phyloP scores from a whole-genome alignment of 2,329 filamentous ascomycete genomes.

The Fusarium buxicola region DNA sequence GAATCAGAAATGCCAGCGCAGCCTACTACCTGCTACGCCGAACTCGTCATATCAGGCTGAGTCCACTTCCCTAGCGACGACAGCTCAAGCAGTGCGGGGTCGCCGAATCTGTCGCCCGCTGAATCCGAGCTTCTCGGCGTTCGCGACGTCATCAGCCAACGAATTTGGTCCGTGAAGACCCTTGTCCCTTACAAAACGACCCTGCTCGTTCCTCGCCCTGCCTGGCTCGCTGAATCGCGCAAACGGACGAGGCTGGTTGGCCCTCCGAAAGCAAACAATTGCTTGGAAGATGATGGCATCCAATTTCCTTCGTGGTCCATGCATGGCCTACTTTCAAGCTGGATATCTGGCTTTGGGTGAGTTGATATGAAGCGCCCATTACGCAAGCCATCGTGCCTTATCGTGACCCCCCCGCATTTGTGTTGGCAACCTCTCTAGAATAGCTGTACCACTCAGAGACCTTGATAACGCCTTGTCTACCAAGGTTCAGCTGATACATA shows the following conservation, averaged over 20 bases:
- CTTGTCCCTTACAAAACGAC: slow-evolving; percentile 14
- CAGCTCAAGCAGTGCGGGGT: slow-evolving; percentile 24
- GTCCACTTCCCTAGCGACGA: not conserved
- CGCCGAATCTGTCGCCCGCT: slow-evolving; percentile 36
- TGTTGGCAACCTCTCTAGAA: slow-evolving; percentile 23
- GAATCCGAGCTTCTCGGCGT: slow-evolving; percentile 25
- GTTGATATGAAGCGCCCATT: slow-evolving; percentile 11
- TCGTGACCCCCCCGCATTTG: slow-evolving; percentile 29
- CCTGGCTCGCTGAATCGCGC: slow-evolving; percentile 10
- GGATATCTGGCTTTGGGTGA: slow-evolving; percentile 4
- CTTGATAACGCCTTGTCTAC: not conserved
- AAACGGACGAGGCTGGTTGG: slow-evolving; percentile 12
- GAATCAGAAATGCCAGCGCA: slow-evolving; percentile 18
- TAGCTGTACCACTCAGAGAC: not conserved
- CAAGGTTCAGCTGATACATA: slow-evolving; percentile 10
- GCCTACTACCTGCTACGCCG: slow-evolving; percentile 24
- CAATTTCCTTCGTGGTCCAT: not conserved
- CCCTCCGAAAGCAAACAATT: slow-evolving; percentile 2
- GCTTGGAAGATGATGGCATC: slow-evolving; percentile 2
- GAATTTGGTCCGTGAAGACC: slow-evolving; percentile 33
- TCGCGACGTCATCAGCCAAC: slow-evolving; percentile 42
- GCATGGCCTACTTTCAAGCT: not conserved
- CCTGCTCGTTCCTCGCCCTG: slow-evolving; percentile 26
- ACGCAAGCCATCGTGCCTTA: slow-evolving; percentile 24
- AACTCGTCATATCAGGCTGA: slow-evolving; percentile 23